Conservation (phyloP, 139 green algal genomes). For the Tetradesmus obliquus region DNA sequence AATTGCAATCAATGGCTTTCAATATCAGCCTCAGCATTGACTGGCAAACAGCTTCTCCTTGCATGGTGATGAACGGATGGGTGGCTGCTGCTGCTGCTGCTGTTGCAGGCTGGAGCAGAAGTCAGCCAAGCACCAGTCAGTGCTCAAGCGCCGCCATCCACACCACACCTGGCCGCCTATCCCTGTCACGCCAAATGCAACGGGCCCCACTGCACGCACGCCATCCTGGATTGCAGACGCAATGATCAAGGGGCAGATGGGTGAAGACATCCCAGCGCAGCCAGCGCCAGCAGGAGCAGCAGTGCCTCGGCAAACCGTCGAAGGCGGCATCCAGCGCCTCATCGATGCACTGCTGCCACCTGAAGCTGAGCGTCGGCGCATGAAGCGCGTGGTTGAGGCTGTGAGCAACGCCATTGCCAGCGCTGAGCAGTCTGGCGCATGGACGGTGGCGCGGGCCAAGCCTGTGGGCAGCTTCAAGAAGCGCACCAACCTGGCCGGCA, state of each 20-base stretch:
- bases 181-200: not conserved
- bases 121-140: not conserved
- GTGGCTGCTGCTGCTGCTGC: not conserved
- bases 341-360: not conserved
- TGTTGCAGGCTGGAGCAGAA: not conserved
- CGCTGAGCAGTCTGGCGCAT: not conserved
- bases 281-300: not conserved
- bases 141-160: not conserved
- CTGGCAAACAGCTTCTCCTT: too few species aligned
- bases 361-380: not conserved
- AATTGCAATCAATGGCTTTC: too few species aligned
- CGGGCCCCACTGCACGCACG: not conserved
- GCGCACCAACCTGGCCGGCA: not conserved
- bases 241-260: not conserved
- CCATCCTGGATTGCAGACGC: not conserved
- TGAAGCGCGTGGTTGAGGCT: not conserved
- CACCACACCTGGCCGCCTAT: not conserved
- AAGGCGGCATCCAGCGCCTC: not conserved
- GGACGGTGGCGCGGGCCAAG: not conserved
- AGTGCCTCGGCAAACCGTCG: not conserved
- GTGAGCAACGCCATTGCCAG: not conserved
- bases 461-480: not conserved
- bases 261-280: not conserved
- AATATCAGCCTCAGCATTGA: too few species aligned
- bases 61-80: too few species aligned